Percentiles rank a stretch among this genome's conserved stretches.
These are phyloP conservation scores for Cryoendolithus antarcticus DNA, from an alignment of 2,329 filamentous ascomycete genomes.

Conservation along the genomic window DNA sequence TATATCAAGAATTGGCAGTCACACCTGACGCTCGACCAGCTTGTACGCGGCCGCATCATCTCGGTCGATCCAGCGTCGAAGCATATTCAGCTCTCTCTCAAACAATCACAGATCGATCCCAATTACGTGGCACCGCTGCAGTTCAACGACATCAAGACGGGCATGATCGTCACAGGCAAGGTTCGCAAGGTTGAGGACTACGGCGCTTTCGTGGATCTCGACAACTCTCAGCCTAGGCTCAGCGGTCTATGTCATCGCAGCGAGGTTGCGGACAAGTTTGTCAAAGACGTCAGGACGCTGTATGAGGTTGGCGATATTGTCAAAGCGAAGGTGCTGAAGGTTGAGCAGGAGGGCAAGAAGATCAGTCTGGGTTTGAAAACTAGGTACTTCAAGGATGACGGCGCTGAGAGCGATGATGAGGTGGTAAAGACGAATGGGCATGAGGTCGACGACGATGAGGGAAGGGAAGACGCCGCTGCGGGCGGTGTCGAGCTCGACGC, in stretches of 20 bases:
- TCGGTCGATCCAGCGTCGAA: slow-evolving; percentile 54
- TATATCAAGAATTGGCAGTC: slow-evolving; percentile 95
- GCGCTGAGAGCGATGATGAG: slow-evolving; percentile 17
- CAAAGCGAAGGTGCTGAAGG: slow-evolving; percentile 74
- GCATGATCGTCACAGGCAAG: slow-evolving; percentile 77
- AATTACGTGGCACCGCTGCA: slow-evolving; percentile 62
- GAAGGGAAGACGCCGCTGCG: slow-evolving; percentile 5
- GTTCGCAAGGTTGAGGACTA: slow-evolving; percentile 90
- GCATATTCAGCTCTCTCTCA: slow-evolving; percentile 76
- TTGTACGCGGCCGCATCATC: slow-evolving; percentile 78
- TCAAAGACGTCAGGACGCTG: slow-evolving; percentile 76
- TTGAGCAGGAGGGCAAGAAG: slow-evolving; percentile 62
- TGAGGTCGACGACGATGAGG: slow-evolving; percentile 18
- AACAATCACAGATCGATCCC: slow-evolving; percentile 69
- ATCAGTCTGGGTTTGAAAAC: slow-evolving; percentile 89
- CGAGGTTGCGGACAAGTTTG: slow-evolving; percentile 74
- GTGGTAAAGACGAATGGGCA: slow-evolving; percentile 28
- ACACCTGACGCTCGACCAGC: slow-evolving; percentile 72
- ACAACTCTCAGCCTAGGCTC: slow-evolving; percentile 67
- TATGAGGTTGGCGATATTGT: slow-evolving; percentile 87
- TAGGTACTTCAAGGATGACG: slow-evolving; percentile 58
- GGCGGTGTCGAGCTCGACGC: slow-evolving; percentile 11
- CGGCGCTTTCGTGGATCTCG: slow-evolving; percentile 84
- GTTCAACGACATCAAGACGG: slow-evolving; percentile 63
- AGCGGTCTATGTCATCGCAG: slow-evolving; percentile 87